Evolutionary conservation across 225 moss, liverwort and hornwort species (phyloP), one percentile per base, ranked within the genome.

Genomic region (Polytrichum formosum): DNA sequence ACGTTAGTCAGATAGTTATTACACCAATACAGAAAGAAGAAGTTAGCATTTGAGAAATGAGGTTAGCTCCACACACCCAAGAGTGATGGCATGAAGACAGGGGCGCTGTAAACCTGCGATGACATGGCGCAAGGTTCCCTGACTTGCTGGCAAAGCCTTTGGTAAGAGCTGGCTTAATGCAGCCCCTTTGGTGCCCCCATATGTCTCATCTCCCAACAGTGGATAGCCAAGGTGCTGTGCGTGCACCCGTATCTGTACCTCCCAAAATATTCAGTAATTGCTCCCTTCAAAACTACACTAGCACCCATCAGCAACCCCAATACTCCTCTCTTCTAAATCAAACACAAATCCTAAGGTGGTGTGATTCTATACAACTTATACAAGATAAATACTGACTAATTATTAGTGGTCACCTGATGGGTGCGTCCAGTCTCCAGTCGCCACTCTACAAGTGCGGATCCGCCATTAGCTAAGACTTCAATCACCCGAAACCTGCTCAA

Each of bases 391-490:
- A 6, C 18, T 53, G 13, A 21, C 19, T n/a, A 35, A 1, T 27
- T 20, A 72, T 19, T 18, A 33, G 19, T 64, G 53, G 33, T 28
- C 67, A 96, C 96, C 96, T 98, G 98, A 87, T 98, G 98, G 13
- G 98, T 98, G 23, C 98, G 94, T 64, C 98, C 98, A 76, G 98
- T 98, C 82, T 94, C 94, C 63, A 98, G 76, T 65, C 90, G 90
- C 98, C 98, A 98, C 76, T 94, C 98, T 75, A 94, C 87, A 56
- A 98, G 79, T 55, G 92, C 88, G 69, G 91, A 91, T n/a, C 98
- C 94, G 28, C 98, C 94, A 56, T 75, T 76, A 7, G 81, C 91
- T 61, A 98, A 64, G 55, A 89, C 76, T 78, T 98, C 98, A 59
- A 98, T 79, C 66, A 94, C 87, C 26, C 90, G 98, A 64, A 90